These are phyloP conservation scores for Batkoa obscura DNA, from an alignment of 371 early-diverging fungal species.

Conservation along the genomic window DNA sequence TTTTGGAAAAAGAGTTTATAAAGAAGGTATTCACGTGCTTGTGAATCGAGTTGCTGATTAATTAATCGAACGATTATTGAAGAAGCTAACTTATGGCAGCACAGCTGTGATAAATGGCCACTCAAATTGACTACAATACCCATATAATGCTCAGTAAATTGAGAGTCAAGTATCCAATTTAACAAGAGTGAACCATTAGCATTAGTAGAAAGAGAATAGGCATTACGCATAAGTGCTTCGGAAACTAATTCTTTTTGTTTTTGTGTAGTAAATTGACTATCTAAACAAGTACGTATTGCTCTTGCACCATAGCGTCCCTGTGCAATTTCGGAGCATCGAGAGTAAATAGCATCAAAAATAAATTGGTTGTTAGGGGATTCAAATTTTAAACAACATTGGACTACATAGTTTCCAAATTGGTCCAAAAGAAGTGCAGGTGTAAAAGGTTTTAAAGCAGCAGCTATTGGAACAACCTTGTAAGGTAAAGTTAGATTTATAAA, in stretches of 20 bases:
- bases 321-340: constrained; percentile 72
- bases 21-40: constrained; percentile 70
- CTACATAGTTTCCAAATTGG: constrained; percentile 95
- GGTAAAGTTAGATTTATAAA: constrained; percentile 12
- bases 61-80: constrained; percentile 70
- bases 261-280: constrained; percentile 58
- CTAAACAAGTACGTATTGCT: constrained; percentile 87
- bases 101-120: constrained; percentile 39
- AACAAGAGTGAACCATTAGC: constrained; percentile 83
- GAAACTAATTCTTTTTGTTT: constrained; percentile 73
- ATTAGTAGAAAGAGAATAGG: constrained; percentile 59
- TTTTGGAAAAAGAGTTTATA: constrained; percentile 41
- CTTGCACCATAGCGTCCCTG: constrained; percentile 93
- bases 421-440: constrained; percentile 79
- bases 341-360: constrained; percentile 81
- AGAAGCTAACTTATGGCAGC: constrained; percentile 76
- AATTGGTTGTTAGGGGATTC: constrained; percentile 65
- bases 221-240: constrained; percentile 59
- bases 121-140: constrained; percentile 30
- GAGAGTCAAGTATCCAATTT: constrained; percentile 83
- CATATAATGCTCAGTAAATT: constrained; percentile 49
- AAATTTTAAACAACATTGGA: constrained; percentile 83
- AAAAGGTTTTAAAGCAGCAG: constrained; percentile 43
- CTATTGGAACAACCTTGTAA: constrained; percentile 46
- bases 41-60: constrained; percentile 65